Percentiles rank a stretch among this genome's conserved stretches.
Conservation (phyloP, 2,329 filamentous ascomycete species). For the Fusarium sulawesiense region DNA sequence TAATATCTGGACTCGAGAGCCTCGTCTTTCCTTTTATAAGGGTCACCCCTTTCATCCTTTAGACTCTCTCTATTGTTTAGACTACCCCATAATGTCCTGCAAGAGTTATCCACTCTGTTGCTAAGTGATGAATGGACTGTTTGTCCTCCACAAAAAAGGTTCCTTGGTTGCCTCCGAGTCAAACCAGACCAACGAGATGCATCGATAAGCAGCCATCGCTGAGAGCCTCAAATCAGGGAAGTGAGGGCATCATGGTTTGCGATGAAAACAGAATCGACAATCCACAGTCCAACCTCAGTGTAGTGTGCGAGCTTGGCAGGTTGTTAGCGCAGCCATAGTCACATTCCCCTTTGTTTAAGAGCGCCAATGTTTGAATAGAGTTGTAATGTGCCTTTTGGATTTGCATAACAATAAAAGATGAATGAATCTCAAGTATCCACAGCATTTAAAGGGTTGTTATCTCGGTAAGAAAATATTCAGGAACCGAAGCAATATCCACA, state of each 20-base stretch:
- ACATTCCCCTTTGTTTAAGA: conserved; percentile 13
- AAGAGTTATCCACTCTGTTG: conserved; percentile 9
- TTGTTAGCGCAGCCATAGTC: conserved; percentile 1
- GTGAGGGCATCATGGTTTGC: conserved; percentile 20
- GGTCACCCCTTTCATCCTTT: not conserved
- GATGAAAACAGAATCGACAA: not conserved
- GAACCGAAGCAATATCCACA: not conserved
- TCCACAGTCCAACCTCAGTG: not conserved
- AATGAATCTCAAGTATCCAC: not conserved
- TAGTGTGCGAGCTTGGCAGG: conserved; percentile 1
- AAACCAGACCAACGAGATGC: conserved; percentile 7
- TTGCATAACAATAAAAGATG: not conserved
- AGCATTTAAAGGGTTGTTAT: not conserved
- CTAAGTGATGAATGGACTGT: not conserved
- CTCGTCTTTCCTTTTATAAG: not conserved
- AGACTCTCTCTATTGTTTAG: not conserved
- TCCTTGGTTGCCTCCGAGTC: conserved; percentile 8
- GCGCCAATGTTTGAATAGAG: not conserved
- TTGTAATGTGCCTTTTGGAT: not conserved
- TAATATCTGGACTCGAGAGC: not conserved
- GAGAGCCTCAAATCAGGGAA: conserved; percentile 5
- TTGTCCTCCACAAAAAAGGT: conserved; percentile 18
- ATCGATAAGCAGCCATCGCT: conserved; percentile 26
- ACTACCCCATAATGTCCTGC: not conserved
- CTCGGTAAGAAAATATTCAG: not conserved